These are phyloP conservation scores for Podospora sp. DNA, from an alignment of 495 filamentous ascomycete genomes.

Conservation along the genomic window DNA sequence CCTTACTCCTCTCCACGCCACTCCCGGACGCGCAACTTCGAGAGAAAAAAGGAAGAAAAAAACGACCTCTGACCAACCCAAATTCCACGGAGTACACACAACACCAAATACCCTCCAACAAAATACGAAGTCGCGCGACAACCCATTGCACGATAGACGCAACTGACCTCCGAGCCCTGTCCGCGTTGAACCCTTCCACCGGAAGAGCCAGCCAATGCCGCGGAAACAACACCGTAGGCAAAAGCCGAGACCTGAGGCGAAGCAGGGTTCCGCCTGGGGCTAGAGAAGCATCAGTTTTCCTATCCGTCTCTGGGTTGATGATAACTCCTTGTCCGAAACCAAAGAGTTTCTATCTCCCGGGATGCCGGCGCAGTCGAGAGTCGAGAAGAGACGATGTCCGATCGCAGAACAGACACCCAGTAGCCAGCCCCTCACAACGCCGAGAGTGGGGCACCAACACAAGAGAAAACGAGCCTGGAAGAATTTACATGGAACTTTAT, in stretches of 20 bases:
- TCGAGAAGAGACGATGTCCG: neutral
- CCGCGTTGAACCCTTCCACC: constrained; percentile 10
- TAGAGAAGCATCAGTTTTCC: neutral
- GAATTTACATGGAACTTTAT: too few species aligned
- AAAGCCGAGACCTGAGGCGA: constrained; percentile 14
- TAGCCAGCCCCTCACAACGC: constrained; percentile 22
- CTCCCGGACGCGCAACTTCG: neutral
- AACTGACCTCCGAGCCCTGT: neutral
- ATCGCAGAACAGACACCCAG: constrained; percentile 1
- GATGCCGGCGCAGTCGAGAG: neutral
- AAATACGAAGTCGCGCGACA: too few species aligned
- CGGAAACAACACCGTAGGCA: too few species aligned
- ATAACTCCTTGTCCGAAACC: neutral
- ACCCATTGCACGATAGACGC: neutral
- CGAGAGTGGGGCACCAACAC: constrained; percentile 19
- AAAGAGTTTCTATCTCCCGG: too few species aligned
- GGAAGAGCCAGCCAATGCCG: constrained; percentile 20
- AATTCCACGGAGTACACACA: too few species aligned
- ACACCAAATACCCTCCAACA: too few species aligned
- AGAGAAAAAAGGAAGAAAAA: too few species aligned
- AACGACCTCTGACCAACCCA: too few species aligned
- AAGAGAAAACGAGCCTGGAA: neutral
- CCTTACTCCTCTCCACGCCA: constrained; percentile 4
- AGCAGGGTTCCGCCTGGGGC: constrained; percentile 8
- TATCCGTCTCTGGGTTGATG: neutral